These are phyloP conservation scores for Vitis vinifera DNA, from an alignment of 164 flowering plant species.

Conservation along the genomic window DNA sequence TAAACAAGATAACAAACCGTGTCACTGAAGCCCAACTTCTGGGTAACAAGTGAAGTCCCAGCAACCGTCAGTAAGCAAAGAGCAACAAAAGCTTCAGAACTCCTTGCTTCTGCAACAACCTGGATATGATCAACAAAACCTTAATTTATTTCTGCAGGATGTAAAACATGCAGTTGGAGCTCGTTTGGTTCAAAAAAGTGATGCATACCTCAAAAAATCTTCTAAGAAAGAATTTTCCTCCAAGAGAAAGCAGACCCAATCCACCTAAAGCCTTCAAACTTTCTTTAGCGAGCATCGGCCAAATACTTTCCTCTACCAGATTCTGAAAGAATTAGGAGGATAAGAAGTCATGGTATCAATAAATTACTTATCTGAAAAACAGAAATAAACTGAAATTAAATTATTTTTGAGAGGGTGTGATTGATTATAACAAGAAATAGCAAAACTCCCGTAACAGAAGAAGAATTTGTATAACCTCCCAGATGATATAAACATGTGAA, in stretches of 20 bases:
- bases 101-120: conserved; percentile 98
- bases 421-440: too few species aligned
- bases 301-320: conserved; percentile 72
- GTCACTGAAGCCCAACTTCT: conserved; percentile 94
- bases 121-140: conserved; percentile 20
- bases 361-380: neutral
- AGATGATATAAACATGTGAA: too few species aligned
- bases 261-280: conserved; percentile 93
- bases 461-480: too few species aligned
- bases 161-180: neutral
- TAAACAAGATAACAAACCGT: conserved; percentile 53
- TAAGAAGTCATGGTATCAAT: neutral
- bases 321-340: conserved; percentile 40
- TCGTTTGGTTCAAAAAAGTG: neutral
- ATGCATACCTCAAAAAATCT: conserved; percentile 83
- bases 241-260: conserved; percentile 89
- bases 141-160: conserved; percentile 12
- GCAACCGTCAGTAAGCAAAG: conserved; percentile 92
- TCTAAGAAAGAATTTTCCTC: conserved; percentile 85
- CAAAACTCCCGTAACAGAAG: too few species aligned
- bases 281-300: conserved; percentile 89
- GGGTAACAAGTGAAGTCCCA: conserved; percentile 95
- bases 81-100: conserved; percentile 97
- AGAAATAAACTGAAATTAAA: neutral
- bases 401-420: neutral